Evolutionary conservation across 805 yeast genomes (phyloP).

Genomic region (Brettanomyces sp.): DNA sequence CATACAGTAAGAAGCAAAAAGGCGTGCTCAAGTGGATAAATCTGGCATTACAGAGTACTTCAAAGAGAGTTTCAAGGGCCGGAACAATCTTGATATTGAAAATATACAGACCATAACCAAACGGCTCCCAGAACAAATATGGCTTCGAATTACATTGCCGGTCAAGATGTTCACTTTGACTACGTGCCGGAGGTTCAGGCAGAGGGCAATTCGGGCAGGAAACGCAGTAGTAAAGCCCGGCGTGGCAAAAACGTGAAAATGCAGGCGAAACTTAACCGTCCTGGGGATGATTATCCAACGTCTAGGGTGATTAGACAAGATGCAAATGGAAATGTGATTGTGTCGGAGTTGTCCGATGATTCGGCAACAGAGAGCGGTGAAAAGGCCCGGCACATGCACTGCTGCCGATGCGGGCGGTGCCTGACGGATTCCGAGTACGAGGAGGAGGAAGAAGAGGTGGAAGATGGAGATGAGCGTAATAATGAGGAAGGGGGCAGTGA

Average conservation of each 20-base stretch:
- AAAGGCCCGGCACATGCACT: slow-evolving; percentile 8
- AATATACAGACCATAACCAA: no score
- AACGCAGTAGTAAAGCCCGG: not conserved
- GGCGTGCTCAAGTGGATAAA: no score
- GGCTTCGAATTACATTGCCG: slow-evolving; percentile 13
- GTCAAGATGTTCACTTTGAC: slow-evolving; percentile 18
- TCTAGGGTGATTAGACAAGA: slow-evolving; percentile 64
- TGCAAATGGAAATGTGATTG: slow-evolving; percentile 65
- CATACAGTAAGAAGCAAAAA: no score
- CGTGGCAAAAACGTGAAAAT: slow-evolving; percentile 7
- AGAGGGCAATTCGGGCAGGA: no score
- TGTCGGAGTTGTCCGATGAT: slow-evolving; percentile 35
- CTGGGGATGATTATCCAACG: slow-evolving; percentile 58
- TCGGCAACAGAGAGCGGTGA: not conserved
- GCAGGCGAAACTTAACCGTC: slow-evolving; percentile 43
- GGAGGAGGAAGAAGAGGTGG: slow-evolving; percentile 5
- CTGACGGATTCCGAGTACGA: slow-evolving; percentile 4
- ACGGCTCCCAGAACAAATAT: not conserved
- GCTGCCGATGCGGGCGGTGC: not conserved
- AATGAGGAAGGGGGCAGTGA: slow-evolving; percentile 6
- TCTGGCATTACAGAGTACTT: no score
- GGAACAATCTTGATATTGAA: no score
- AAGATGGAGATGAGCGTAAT: slow-evolving; percentile 4
- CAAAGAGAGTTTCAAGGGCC: no score
- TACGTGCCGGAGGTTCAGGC: slow-evolving; percentile 3